Base-by-base conservation (phyloP, 2,329 filamentous ascomycete genomes). In the Epichloe gansuensis region DNA sequence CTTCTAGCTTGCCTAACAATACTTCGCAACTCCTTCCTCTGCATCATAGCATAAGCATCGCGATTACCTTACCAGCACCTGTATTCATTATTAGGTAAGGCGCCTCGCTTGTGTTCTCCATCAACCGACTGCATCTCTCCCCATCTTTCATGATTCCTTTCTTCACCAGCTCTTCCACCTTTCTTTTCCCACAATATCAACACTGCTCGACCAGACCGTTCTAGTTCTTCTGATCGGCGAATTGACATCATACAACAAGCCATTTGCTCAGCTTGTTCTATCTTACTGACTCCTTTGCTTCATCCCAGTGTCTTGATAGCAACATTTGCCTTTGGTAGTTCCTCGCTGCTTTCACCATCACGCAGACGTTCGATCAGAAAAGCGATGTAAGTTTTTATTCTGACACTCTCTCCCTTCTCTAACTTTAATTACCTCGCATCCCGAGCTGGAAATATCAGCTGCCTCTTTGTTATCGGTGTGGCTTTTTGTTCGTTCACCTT, bases 241-340 rank as follows among this genome's bases (percentile, higher is more conserved):
- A 56, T 60, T 56, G 55, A 63, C 64, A 63, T 65, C 62, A 64
- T 63, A 63, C 59, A 59, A 61, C 61, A 64, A 60, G 67, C 67
- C 72, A 75, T 75, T 80, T 79, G 77, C 75, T 77, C 68, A 79
- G 73, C 75, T 77, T 69, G 73, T 72, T 74, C 75, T 73, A 77
- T 78, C 72, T 75, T 75, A 74, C 72, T 75, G 74, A 75, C 70
- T 70, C 72, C 78, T 72, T 80, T 74, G 72, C 75, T 80, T 76
- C 71, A 73, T 72, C 65, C 69, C 70, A 70, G 65, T 67, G 67
- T 69, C 71, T 73, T 77, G 75, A 75, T 73, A 73, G 67, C 71
- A 70, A 67, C 70, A 69, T 71, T 68, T 68, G 63, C 63, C 67
- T 60, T 66, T 58, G 59, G 63, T 62, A 63, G 62, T 62, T 57